Conservation (phyloP, 345 rosid genomes). For the Abelmoschus esculentus region DNA sequence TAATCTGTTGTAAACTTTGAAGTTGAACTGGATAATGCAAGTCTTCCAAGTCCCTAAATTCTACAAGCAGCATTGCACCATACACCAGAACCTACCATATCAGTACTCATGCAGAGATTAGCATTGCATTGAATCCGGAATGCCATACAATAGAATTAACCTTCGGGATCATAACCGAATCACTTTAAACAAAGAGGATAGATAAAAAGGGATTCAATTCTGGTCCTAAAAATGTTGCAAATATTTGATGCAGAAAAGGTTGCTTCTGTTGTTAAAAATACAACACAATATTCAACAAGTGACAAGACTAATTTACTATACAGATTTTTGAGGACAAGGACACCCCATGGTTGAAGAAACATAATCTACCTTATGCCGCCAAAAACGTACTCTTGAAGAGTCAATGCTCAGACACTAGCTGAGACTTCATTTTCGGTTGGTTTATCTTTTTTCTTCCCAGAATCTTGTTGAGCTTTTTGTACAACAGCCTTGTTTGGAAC, state of each 20-base stretch:
- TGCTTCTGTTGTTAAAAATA: conserved; percentile 8
- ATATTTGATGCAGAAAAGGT: neutral
- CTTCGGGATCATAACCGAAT: neutral
- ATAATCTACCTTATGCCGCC: conserved; percentile 13
- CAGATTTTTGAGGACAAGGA: conserved; percentile 12
- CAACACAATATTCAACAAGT: conserved; percentile 5
- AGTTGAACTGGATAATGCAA: no score
- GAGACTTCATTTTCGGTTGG: conserved; percentile 49
- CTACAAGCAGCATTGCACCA: no score
- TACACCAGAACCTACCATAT: neutral
- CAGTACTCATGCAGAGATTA: neutral
- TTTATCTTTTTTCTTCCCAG: conserved; percentile 55
- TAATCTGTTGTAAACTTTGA: no score
- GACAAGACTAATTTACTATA: conserved; percentile 18
- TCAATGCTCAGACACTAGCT: conserved; percentile 36
- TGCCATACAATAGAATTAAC: neutral
- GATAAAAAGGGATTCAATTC: neutral
- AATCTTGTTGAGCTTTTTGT: conserved; percentile 70
- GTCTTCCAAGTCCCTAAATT: no score
- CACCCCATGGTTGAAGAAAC: conserved; percentile 1
- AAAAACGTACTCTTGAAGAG: neutral
- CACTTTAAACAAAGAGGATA: neutral
- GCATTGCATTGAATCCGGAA: neutral
- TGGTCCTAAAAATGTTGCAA: neutral
- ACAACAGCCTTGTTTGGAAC: conserved; percentile 70